Evolutionary conservation across 2,329 filamentous ascomycete genomes (phyloP).

Genomic region (Dryadomyces quercus-mongolicae): DNA sequence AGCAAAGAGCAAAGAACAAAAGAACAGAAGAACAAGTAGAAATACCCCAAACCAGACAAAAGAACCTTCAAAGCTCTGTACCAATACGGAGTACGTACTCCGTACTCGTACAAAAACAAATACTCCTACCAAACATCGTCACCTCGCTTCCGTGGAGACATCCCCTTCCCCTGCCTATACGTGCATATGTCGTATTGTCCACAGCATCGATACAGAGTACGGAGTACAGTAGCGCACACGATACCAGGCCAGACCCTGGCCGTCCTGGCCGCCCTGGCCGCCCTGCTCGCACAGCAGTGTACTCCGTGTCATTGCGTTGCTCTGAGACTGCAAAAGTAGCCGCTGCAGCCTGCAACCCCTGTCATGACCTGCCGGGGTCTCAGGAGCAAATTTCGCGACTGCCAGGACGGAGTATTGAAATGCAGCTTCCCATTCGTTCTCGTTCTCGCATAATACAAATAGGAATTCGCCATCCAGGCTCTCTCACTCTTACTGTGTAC

Average conservation of each 20-base stretch:
- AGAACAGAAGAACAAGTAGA: not conserved
- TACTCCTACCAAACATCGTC: no score
- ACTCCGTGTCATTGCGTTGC: constrained; percentile 9
- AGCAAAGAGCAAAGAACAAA: not conserved
- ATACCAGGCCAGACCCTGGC: not conserved
- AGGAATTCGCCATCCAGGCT: no score
- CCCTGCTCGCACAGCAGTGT: not conserved
- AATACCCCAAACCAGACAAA: not conserved
- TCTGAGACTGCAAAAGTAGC: constrained; percentile 5
- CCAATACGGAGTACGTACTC: no score
- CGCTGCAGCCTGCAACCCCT: not conserved
- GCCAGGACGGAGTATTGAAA: no score
- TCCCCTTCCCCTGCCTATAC: constrained; percentile 1
- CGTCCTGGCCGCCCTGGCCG: no score
- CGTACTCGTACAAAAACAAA: no score
- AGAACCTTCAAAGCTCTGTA: not conserved
- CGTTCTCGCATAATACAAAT: no score
- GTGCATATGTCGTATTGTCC: constrained; percentile 2
- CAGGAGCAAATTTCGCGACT: no score
- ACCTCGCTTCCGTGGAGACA: no score
- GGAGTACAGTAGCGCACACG: not conserved
- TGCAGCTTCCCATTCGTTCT: no score
- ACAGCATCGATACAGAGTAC: no score
- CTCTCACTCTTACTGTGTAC: no score
- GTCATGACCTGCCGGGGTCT: not conserved